Conservation (phyloP, 2,329 filamentous ascomycete species). For the Pestalotiopsis sp. region DNA sequence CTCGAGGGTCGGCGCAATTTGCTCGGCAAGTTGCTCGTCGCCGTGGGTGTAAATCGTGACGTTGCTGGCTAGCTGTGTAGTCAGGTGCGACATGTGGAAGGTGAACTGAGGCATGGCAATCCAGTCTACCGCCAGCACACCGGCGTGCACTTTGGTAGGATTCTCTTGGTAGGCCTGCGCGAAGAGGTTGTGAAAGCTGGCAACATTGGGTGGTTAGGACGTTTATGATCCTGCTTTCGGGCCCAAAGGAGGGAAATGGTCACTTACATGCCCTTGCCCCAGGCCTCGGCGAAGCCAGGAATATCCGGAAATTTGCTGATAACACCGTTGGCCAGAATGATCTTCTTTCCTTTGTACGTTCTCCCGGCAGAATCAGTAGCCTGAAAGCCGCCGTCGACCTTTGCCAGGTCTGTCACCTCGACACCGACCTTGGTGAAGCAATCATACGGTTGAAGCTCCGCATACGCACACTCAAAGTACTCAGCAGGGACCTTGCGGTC, state of each 20-base stretch:
- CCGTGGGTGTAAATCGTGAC: constrained; percentile 26
- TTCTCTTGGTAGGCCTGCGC: constrained; percentile 63
- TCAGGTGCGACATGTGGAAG: constrained; percentile 21
- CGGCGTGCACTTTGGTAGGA: constrained; percentile 39
- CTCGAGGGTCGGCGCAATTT: constrained; percentile 13
- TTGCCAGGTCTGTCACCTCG: neutral
- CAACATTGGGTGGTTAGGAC: neutral
- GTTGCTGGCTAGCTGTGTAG: constrained; percentile 18
- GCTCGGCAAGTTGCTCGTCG: constrained; percentile 16
- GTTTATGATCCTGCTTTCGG: neutral
- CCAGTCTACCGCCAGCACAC: neutral
- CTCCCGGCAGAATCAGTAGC: constrained; percentile 42
- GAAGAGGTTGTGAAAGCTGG: constrained; percentile 60
- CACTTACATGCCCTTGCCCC: constrained; percentile 53
- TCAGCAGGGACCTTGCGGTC: constrained; percentile 2
- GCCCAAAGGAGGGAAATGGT: neutral
- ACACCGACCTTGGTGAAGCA: neutral
- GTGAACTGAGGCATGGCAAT: constrained; percentile 14
- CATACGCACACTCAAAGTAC: neutral
- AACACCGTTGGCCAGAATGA: constrained; percentile 59
- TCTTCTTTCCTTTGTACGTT: constrained; percentile 50
- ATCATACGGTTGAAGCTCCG: neutral
- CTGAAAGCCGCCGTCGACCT: constrained; percentile 23
- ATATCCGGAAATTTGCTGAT: constrained; percentile 53
- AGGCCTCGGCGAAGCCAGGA: constrained; percentile 56